A percentile compares a stretch with the other conserved stretches of the same genome.
These are phyloP conservation scores for Xenoacremonium recifei DNA, from an alignment of 2,329 filamentous ascomycete species.

Conservation along the genomic window DNA sequence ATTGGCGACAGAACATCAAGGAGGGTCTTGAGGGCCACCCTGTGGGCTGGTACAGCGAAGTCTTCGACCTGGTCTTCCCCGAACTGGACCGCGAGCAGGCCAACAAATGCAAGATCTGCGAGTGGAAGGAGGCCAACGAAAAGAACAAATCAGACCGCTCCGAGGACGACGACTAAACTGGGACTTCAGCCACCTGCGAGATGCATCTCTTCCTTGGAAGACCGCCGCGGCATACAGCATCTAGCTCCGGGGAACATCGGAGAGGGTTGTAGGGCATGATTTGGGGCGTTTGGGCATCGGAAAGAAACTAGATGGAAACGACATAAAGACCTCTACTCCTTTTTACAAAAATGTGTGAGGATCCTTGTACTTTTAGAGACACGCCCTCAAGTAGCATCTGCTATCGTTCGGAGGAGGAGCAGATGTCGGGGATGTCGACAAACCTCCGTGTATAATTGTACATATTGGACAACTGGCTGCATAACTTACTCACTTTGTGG, in stretches of 20 bases:
- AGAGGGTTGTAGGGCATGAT: conserved; percentile 14
- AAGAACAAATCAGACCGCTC: conserved; percentile 35
- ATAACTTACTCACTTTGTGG: conserved; percentile 2
- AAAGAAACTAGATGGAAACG: conserved; percentile 28
- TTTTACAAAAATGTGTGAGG: conserved; percentile 23
- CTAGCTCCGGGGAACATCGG: conserved; percentile 4
- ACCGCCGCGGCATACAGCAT: conserved; percentile 3
- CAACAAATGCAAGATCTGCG: conserved; percentile 68
- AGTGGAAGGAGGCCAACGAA: conserved; percentile 49
- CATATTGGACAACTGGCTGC: conserved; percentile 22
- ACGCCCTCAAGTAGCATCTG: conserved; percentile 17
- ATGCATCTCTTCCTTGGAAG: conserved; percentile 1
- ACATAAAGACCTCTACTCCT: conserved; percentile 30
- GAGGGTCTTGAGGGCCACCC: conserved; percentile 89
- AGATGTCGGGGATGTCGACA: conserved; percentile 15
- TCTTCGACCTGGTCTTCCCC: conserved; percentile 89
- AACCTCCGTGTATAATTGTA: conserved; percentile 24
- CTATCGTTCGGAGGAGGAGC: conserved; percentile 15
- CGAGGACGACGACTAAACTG: conserved; percentile 33
- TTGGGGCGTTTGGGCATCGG: conserved; percentile 27
- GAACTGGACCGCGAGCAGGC: conserved; percentile 71
- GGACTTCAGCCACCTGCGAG: conserved; percentile 1
- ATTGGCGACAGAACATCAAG: conserved; percentile 81
- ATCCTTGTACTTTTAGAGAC: conserved; percentile 28
- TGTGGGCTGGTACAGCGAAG: conserved; percentile 89